Evolutionary conservation across 1,284 basidiomycete genomes (phyloP), one percentile per base, ranked within the genome.

Genomic region (Sporisorium exsertum): DNA sequence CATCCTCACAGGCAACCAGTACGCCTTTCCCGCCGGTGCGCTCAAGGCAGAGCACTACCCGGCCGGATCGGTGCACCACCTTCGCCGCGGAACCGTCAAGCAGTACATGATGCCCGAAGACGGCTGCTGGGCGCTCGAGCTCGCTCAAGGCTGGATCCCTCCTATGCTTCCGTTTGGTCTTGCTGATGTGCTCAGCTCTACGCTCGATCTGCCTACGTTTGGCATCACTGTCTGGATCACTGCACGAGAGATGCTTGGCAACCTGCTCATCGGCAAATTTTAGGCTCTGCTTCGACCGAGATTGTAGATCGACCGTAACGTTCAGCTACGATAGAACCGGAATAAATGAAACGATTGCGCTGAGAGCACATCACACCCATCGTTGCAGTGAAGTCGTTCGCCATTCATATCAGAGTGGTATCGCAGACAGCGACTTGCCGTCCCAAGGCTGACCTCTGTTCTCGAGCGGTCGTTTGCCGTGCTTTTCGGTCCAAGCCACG

Each of bases 21-120:
- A 92, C 90, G 95, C 95, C 1, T 97, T 94, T 86, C 82, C 76
- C 16, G 91, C 96, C 0, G 95, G 94, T 27, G 89, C 89, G 3
- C 87, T 98, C 40, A 90, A 91, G 78, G 92, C 90, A 88, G 94
- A 97, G 87, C 84, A 90, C 42, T 99, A 99, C 86, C 87, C 88
- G 3, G 88, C 94, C 2, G 96, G 96, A 6, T 90, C 90, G 60
- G 91, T 97, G 10, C 93, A 99, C 86, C 89, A 92, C 84, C 87
- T 99, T 64, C 90, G 88, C 10, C 88, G 96, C 33, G 94, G 94
- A 8, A 88, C 89, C 1, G 92, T 92, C 59, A 97, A 97, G 88
- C 97, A 99, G 87, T 99, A 99, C 88, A 94, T 94, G 87, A 96
- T 98, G 93, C 93, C 94, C 80, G 91, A 95, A 77, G 93, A 93